A percentile compares a stretch with the other conserved stretches of the same genome.
These are phyloP conservation scores for Euphorbia peplus DNA, from an alignment of 345 rosid genomes.

Conservation along the genomic window DNA sequence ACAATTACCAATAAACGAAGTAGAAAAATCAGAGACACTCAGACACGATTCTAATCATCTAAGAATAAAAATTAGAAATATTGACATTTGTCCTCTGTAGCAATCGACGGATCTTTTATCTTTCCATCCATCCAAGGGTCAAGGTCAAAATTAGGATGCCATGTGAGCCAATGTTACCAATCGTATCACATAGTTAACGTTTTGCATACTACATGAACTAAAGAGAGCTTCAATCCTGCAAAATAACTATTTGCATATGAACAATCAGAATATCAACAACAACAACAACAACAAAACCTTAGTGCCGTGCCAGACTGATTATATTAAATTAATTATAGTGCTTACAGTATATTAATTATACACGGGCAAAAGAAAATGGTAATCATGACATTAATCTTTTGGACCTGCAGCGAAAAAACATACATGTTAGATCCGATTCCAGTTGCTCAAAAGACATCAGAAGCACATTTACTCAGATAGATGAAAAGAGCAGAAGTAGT, in stretches of 20 bases:
- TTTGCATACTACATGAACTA: too few relatives aligned
- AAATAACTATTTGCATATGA: neutral
- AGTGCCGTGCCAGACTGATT: too few relatives aligned
- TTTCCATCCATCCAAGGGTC: too few relatives aligned
- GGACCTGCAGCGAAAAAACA: slow-evolving; percentile 7
- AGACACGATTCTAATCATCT: neutral
- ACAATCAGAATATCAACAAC: neutral
- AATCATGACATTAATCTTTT: slow-evolving; percentile 1
- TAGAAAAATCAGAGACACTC: too few relatives aligned
- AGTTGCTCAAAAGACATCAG: neutral
- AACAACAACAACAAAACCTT: too few relatives aligned
- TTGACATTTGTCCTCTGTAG: too few relatives aligned
- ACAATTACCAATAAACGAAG: too few relatives aligned
- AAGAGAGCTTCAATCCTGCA: too few relatives aligned
- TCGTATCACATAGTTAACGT: too few relatives aligned
- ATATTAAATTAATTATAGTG: neutral
- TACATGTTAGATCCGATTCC: neutral
- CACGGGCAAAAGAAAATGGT: neutral
- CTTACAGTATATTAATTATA: neutral
- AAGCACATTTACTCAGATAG: neutral
- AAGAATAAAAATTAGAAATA: neutral
- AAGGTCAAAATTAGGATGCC: too few relatives aligned
- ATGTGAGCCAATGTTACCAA: too few relatives aligned
- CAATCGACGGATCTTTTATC: too few relatives aligned
- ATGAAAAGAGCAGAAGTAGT: neutral